Base-by-base conservation (phyloP, 2,329 filamentous ascomycete species). In the Cytospora leucostoma region DNA sequence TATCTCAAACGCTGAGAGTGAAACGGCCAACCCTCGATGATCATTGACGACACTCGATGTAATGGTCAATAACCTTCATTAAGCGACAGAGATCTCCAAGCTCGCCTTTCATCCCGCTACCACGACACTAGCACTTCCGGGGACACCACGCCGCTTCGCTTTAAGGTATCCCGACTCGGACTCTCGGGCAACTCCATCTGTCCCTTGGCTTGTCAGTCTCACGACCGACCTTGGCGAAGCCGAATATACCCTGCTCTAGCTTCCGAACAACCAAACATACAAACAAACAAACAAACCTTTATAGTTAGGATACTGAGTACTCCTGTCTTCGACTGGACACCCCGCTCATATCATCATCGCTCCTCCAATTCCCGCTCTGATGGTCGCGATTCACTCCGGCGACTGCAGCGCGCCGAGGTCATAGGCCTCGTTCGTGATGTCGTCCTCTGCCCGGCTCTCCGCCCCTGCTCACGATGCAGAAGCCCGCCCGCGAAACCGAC, bases 401-500 rank as follows among this genome's bases (percentile, higher is more conserved):
- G 62, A 70, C 67, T 66, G 70, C 67, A 68, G 66, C 66, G 69
- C 66, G 66, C 67, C 67, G 71, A 72, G 69, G 69, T 69, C 64
- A 66, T 63, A 68, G 68, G 67, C n/a, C 69, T 66, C 69, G 67
- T 57, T 65, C 64, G 56, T 68, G 67, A 72, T 79, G 72, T 76
- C 80, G 62, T 80, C 82, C 61, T 83, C 82, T 50, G 71, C 68
- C 66, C 76, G 77, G 55, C 71, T 80, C 60, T 74, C 76, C 58
- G 74, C 79, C 50, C 72, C 77, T 67, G 75, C 77, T 56, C 75
- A 74, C 63, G 77, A 79, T 67, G 71, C 77, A 66, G 76, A 78
- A 62, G 68, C 79, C 61, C 81, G 83, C 33, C 79, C 82, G 60
- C 82, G 84, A 64, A 84, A 83, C 67, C 79, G 83, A 61, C 81